Evolutionary conservation across 331 rosid species (phyloP).

Genomic region (Arachis monticola): DNA sequence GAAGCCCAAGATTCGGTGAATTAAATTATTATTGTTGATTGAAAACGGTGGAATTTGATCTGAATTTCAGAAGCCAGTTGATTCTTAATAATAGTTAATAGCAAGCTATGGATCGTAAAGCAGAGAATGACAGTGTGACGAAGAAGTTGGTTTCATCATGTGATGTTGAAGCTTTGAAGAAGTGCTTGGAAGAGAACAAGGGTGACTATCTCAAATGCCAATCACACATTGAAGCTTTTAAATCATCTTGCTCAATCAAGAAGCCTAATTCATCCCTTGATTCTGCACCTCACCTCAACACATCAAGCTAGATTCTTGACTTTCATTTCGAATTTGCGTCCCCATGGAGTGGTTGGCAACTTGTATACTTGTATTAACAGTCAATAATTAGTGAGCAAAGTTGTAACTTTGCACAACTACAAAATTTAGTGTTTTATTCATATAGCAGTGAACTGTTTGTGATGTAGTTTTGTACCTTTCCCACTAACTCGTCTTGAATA

Average conservation of each 20-base stretch:
- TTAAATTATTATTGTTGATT: neutral
- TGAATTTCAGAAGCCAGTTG: slow-evolving; percentile 35
- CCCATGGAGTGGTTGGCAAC: neutral
- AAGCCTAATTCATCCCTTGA: slow-evolving; percentile 57
- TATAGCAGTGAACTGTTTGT: slow-evolving; percentile 6
- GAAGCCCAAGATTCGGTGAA: slow-evolving; percentile 4
- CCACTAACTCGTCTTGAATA: slow-evolving; percentile 40
- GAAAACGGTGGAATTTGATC: slow-evolving; percentile 20
- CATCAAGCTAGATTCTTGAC: neutral
- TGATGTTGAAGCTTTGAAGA: slow-evolving; percentile 84
- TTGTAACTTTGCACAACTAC: slow-evolving; percentile 10
- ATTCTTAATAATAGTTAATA: slow-evolving; percentile 29
- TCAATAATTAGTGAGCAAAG: slow-evolving; percentile 13
- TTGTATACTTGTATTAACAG: slow-evolving; percentile 1
- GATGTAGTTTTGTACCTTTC: slow-evolving; percentile 24
- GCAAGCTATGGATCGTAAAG: slow-evolving; percentile 55
- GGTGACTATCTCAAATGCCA: slow-evolving; percentile 84
- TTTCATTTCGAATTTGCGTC: slow-evolving; percentile 13
- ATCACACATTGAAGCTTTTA: slow-evolving; percentile 80
- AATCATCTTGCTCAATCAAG: slow-evolving; percentile 70
- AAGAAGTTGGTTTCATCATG: slow-evolving; percentile 64
- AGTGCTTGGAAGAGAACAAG: slow-evolving; percentile 86
- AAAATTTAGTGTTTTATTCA: neutral
- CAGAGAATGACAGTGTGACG: slow-evolving; percentile 27
- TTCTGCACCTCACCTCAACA: slow-evolving; percentile 35